These are phyloP conservation scores for Scolecobasidium constrictum DNA, from an alignment of 2,329 filamentous ascomycete species.

Conservation along the genomic window DNA sequence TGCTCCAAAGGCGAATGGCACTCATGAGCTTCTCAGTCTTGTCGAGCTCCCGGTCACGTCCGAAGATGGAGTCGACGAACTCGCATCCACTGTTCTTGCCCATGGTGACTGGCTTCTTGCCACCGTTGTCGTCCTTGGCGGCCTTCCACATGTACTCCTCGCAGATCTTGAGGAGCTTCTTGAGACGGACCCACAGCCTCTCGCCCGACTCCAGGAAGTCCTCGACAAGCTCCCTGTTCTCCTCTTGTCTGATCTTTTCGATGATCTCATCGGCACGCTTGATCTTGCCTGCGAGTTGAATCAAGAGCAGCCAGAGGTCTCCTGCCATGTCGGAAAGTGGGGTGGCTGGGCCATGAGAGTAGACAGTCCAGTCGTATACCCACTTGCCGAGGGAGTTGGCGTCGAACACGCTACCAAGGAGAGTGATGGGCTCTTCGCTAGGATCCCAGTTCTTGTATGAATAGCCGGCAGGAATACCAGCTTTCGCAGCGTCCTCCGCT, in stretches of 20 bases:
- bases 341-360: constrained; percentile 68
- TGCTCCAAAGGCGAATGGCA: constrained; percentile 75
- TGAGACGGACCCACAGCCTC: constrained; percentile 74
- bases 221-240: constrained; percentile 70
- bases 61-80: constrained; percentile 94
- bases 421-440: constrained; percentile 81
- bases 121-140: constrained; percentile 56
- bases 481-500: constrained; percentile 51
- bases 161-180: constrained; percentile 77
- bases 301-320: constrained; percentile 89
- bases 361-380: constrained; percentile 99
- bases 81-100: constrained; percentile 88
- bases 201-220: constrained; percentile 88
- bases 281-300: constrained; percentile 87
- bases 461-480: constrained; percentile 75
- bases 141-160: constrained; percentile 93
- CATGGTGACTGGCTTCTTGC: constrained; percentile 58
- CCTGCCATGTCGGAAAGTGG: constrained; percentile 86
- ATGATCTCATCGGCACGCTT: constrained; percentile 78
- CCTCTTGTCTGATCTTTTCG: constrained; percentile 57
- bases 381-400: constrained; percentile 96
- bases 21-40: constrained; percentile 91
- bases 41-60: constrained; percentile 78
- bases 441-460: constrained; percentile 98
- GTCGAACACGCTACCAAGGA: constrained; percentile 92